Evolutionary conservation across 1,284 basidiomycete genomes (phyloP).

Genomic region (Agroathelia rolfsii): DNA sequence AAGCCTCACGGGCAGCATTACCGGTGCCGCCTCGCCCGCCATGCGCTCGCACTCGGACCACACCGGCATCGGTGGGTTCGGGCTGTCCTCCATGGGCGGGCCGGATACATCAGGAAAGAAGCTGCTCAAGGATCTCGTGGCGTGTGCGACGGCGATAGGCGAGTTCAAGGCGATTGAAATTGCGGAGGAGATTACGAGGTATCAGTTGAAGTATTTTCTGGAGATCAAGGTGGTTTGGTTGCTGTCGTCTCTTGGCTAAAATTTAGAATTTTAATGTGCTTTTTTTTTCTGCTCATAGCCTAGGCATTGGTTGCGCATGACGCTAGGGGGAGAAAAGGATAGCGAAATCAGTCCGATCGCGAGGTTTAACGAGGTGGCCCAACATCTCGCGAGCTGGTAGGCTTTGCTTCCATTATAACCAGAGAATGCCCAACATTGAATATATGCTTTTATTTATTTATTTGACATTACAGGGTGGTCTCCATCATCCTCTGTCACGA

Average conservation of each 20-base stretch:
- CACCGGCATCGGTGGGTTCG: constrained; percentile 3
- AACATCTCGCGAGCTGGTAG: constrained; percentile 70
- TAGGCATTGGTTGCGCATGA: constrained; percentile 70
- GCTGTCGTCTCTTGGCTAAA: constrained; percentile 3
- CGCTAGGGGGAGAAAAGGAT: constrained; percentile 58
- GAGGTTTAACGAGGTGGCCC: constrained; percentile 59
- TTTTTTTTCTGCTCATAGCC: constrained; percentile 48
- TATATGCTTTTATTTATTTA: background rate
- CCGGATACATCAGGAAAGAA: constrained; percentile 33
- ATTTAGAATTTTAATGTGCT: constrained; percentile 8
- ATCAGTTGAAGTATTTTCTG: constrained; percentile 53
- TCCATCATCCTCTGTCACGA: constrained; percentile 75
- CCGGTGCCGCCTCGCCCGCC: no score
- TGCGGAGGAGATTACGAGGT: constrained; percentile 69
- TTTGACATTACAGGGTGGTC: constrained; percentile 43
- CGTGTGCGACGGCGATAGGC: constrained; percentile 44
- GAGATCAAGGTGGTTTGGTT: constrained; percentile 48
- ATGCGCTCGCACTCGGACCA: constrained; percentile 7
- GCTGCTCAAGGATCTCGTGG: constrained; percentile 52
- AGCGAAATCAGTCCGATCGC: constrained; percentile 53
- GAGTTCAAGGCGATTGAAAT: constrained; percentile 48
- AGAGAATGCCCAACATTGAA: background rate
- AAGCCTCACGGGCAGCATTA: no score
- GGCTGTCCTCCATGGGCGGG: constrained; percentile 11
- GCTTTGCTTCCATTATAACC: constrained; percentile 15